Base-by-base conservation (phyloP, 805 yeast genomes). In the Saccharomycopsis sp. region DNA sequence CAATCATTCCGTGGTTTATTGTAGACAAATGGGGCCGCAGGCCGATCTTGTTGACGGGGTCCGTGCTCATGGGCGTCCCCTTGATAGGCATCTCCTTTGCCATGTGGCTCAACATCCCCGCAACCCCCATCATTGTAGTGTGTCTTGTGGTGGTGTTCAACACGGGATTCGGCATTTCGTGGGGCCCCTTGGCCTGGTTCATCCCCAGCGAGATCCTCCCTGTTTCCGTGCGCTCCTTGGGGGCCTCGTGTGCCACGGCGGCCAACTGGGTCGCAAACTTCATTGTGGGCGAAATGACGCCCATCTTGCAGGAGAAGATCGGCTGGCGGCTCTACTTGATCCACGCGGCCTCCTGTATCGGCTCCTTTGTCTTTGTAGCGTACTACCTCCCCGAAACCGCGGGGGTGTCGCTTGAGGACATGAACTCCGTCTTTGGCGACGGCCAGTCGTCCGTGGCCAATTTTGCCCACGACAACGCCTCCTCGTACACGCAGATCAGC, bases 111-210 rank as follows among this genome's bases (percentile, higher is more conserved):
- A 78, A 81, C 63, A 68, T 77, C 2, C 61, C 70, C 2, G 68
- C 77, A 3, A 88, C 96, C 1, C 87, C 96, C 9, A 75, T 76
- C 16, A 68, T 82, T 61, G 96, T 90, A 37, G 97, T 90, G 1
- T 66, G 80, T 1, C 82, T 87, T 65, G 96, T 91, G 16, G 79
- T 91, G 56, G 71, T 89, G 15, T 89, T 84, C 74, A 91, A 89
- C 66, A 83, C 84, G 2, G 73, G 74, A 57, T 91, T 91, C 72
- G 97, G 97, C 16, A 83, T 82, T 66, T 84, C 92, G 56, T 91
- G 97, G 96, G 97, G 97, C 8, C 96, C 97, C 2, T 84, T 91
- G 56, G 96, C 96, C 12, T 90, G 97, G 97, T 71, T 86, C 48
- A 83, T 86, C 69, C 89, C 91, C 64, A 85, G 89, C 61, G 97